phyloP scores from a whole-genome alignment of 805 yeast species.

The Wickerhamomyces ciferrii region DNA sequence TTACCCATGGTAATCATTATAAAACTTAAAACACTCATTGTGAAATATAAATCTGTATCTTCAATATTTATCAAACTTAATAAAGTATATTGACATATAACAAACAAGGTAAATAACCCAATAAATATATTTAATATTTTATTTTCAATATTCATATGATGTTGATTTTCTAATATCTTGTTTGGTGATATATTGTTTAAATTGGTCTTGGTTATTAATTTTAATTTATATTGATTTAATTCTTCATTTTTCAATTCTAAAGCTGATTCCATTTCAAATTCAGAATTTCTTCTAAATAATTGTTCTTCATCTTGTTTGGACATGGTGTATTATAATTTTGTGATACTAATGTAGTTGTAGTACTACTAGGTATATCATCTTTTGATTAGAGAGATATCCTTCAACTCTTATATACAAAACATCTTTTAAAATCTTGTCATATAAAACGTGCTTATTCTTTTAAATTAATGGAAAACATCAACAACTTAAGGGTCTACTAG shows the following conservation, averaged over 20 bases:
- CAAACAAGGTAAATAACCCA: slow-evolving; percentile 9
- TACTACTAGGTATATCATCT: too few species aligned
- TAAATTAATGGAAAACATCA: too few species aligned
- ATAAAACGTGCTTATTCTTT: too few species aligned
- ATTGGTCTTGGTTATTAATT: background rate
- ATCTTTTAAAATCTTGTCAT: too few species aligned
- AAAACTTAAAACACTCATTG: slow-evolving; percentile 8
- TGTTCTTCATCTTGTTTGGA: background rate
- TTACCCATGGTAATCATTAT: slow-evolving; percentile 9
- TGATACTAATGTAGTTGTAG: too few species aligned
- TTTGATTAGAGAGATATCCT: too few species aligned
- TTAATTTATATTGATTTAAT: background rate
- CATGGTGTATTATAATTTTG: background rate
- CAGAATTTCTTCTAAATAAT: slow-evolving; percentile 1
- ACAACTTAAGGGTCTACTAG: too few species aligned
- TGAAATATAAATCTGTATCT: too few species aligned
- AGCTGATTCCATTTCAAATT: background rate
- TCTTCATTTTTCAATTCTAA: background rate
- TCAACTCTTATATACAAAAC: too few species aligned
- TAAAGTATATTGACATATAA: slow-evolving; percentile 11
- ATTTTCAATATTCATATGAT: slow-evolving; percentile 13
- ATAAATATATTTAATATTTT: slow-evolving; percentile 13
- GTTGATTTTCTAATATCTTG: slow-evolving; percentile 11
- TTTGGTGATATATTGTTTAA: slow-evolving; percentile 2
- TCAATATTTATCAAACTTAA: slow-evolving; percentile 14